Evolutionary conservation across 2,329 filamentous ascomycete species (phyloP).

Genomic region (Trichoderma simmonsii): DNA sequence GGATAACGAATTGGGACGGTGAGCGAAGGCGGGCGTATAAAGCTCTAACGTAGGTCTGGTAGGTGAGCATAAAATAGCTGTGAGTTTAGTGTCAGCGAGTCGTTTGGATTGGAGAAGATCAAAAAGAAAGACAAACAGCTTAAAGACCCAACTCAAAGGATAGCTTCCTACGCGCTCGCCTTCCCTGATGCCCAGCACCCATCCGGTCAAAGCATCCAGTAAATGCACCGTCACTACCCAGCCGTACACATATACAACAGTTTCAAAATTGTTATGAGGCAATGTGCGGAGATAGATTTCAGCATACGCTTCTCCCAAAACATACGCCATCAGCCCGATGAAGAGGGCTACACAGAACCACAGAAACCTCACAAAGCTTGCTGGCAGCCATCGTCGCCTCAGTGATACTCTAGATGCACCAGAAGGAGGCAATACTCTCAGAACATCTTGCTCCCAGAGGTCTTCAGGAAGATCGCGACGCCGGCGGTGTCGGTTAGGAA

Average conservation of each 20-base stretch:
- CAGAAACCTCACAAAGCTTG: slow-evolving; percentile 65
- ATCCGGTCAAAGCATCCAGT: slow-evolving; percentile 62
- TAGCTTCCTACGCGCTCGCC: slow-evolving; percentile 67
- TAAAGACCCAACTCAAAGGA: slow-evolving; percentile 68
- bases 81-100: neutral
- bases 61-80: slow-evolving; percentile 65
- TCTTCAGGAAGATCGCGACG: slow-evolving; percentile 37
- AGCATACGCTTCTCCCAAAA: slow-evolving; percentile 66
- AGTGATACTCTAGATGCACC: slow-evolving; percentile 38
- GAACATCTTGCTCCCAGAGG: slow-evolving; percentile 38
- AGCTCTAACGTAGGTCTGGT: slow-evolving; percentile 68
- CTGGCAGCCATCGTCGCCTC: slow-evolving; percentile 57
- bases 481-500: slow-evolving; percentile 42
- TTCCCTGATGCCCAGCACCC: slow-evolving; percentile 63
- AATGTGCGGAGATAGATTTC: slow-evolving; percentile 66
- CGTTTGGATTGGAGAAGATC: neutral
- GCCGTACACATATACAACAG: slow-evolving; percentile 66
- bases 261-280: slow-evolving; percentile 64
- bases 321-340: slow-evolving; percentile 62
- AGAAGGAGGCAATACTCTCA: slow-evolving; percentile 27
- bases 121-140: slow-evolving; percentile 50
- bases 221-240: slow-evolving; percentile 66
- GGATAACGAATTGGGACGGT: slow-evolving; percentile 61
- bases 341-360: slow-evolving; percentile 66
- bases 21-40: slow-evolving; percentile 66